phyloP scores from a whole-genome alignment of 164 flowering plant species.

The Amborella trichopoda region DNA sequence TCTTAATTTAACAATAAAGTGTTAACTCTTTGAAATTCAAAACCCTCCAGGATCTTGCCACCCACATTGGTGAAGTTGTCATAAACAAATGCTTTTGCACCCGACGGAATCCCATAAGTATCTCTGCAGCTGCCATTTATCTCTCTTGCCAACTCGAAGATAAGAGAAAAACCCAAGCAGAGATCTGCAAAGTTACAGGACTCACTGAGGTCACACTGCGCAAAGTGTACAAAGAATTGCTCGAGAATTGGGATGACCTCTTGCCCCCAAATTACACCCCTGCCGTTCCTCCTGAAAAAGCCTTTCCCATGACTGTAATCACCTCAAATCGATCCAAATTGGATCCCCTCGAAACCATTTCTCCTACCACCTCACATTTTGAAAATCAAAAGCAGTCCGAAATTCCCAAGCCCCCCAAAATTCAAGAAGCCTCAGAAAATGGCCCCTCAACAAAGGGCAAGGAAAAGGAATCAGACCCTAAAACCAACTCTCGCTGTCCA shows the following conservation, averaged over 20 bases:
- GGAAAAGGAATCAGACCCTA: constrained; percentile 26
- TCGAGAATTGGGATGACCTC: constrained; percentile 94
- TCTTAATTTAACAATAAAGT: too few relatives aligned
- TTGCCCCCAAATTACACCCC: constrained; percentile 92
- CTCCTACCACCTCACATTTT: constrained; percentile 6
- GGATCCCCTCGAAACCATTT: constrained; percentile 29
- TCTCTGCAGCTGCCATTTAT: constrained; percentile 96
- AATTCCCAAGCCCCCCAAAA: constrained; percentile 18
- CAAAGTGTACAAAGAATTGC: constrained; percentile 87
- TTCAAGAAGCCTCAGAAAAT: constrained; percentile 19
- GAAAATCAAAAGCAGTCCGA: constrained; percentile 33
- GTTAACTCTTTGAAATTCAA: too few relatives aligned
- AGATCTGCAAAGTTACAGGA: constrained; percentile 96
- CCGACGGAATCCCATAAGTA: constrained; percentile 93
- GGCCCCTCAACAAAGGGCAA: constrained; percentile 18
- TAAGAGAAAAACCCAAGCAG: constrained; percentile 95
- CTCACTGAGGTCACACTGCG: constrained; percentile 96
- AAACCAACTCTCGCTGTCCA: constrained; percentile 12
- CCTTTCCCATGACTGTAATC: constrained; percentile 81
- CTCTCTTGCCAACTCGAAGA: constrained; percentile 94
- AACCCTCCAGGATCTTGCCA: constrained; percentile 97
- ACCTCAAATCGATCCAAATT: constrained; percentile 52
- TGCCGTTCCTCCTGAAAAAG: constrained; percentile 95
- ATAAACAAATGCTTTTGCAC: constrained; percentile 99
- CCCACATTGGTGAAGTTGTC: constrained; percentile 97